Conservation (phyloP, 805 yeast species). For the Limtongia smithiae region DNA sequence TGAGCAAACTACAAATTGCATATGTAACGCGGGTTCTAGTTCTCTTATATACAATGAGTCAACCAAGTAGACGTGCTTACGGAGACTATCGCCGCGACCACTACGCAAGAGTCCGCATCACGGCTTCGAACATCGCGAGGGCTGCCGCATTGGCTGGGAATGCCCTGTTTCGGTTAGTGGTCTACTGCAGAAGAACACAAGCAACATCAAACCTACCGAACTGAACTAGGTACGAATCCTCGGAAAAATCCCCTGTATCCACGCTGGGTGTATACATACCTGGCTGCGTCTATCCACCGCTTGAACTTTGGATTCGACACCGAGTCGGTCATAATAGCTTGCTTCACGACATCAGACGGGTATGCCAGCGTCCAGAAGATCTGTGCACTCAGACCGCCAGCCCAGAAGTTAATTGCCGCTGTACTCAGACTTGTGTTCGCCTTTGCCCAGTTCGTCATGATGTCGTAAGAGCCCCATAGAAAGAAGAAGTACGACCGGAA, state of each 20-base stretch:
- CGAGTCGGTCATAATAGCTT: conserved; percentile 75
- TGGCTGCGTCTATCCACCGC: conserved; percentile 68
- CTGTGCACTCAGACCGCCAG: conserved; percentile 80
- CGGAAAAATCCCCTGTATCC: conserved; percentile 67
- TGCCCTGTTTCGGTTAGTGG: conserved; percentile 46
- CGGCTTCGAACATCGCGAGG: conserved; percentile 56
- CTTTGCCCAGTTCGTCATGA: conserved; percentile 66
- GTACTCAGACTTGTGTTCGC: conserved; percentile 61
- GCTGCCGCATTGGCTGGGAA: conserved; percentile 96
- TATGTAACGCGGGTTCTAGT: no score
- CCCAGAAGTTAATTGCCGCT: conserved; percentile 80
- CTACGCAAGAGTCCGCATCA: conserved; percentile 14
- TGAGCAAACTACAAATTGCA: no score
- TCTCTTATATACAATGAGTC: no score
- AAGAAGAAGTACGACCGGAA: conserved; percentile 82
- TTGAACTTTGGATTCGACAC: conserved; percentile 68
- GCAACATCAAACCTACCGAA: conserved; percentile 20
- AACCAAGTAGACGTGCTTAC: no score
- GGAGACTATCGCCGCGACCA: no score
- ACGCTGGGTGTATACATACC: conserved; percentile 52
- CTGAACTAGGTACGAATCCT: conserved; percentile 75
- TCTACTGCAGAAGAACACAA: neutral
- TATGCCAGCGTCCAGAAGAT: conserved; percentile 85
- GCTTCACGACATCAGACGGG: conserved; percentile 85
- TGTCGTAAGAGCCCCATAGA: conserved; percentile 93